Evolutionary conservation across 2,329 filamentous ascomycete genomes (phyloP).

Genomic region (Beauveria caledonica): DNA sequence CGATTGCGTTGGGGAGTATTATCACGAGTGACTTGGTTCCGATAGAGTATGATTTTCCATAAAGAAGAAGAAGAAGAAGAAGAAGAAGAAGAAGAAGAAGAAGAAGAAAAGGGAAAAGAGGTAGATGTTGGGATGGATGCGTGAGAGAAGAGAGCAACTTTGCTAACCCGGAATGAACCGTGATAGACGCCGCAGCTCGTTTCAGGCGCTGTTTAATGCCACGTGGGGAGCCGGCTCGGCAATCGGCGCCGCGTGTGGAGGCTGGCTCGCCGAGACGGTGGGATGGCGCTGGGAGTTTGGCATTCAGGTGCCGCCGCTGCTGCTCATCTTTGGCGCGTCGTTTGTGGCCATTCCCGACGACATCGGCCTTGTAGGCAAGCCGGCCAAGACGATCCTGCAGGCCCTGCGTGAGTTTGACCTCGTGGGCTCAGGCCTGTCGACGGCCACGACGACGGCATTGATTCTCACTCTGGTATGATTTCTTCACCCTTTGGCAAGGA

Average conservation of each 20-base stretch:
- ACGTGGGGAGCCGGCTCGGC: slow-evolving; percentile 51
- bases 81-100: too few relatives aligned
- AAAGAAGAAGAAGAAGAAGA: neutral
- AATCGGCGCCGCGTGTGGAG: slow-evolving; percentile 60
- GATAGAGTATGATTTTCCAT: slow-evolving; percentile 45
- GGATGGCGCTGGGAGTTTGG: slow-evolving; percentile 70
- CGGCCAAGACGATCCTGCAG: slow-evolving; percentile 35
- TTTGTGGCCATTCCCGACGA: slow-evolving; percentile 40
- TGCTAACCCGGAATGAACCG: neutral
- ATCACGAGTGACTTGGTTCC: slow-evolving; percentile 67
- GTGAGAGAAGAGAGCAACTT: neutral
- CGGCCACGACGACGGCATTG: slow-evolving; percentile 44
- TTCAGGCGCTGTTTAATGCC: slow-evolving; percentile 64
- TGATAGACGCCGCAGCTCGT: slow-evolving; percentile 49
- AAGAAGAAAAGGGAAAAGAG: neutral
- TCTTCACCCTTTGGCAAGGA: neutral
- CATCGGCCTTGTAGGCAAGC: slow-evolving; percentile 40
- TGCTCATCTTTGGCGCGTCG: slow-evolving; percentile 38
- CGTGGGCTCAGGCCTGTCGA: slow-evolving; percentile 45
- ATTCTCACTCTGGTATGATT: slow-evolving; percentile 47
- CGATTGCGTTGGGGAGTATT: slow-evolving; percentile 61
- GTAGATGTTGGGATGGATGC: neutral
- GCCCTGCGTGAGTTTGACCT: slow-evolving; percentile 50
- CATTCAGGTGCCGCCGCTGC: slow-evolving; percentile 46
- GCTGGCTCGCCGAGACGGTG: slow-evolving; percentile 58